A percentile compares a stretch with the other conserved stretches of the same genome.
Evolutionary conservation across 1,139 yeast species (phyloP).

Genomic region (Pichia sp.): DNA sequence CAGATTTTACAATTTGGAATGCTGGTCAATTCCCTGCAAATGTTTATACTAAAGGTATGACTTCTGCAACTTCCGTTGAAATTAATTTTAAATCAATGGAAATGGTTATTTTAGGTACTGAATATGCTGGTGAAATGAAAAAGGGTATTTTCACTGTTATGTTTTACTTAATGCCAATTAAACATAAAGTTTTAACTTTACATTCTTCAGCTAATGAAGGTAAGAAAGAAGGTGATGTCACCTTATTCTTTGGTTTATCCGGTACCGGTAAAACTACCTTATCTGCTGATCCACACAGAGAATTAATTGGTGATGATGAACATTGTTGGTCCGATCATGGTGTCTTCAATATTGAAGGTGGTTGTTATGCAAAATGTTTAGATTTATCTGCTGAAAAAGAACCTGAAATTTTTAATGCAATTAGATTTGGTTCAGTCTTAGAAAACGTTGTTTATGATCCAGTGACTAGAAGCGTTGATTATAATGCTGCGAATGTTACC

Average conservation of each 20-base stretch:
- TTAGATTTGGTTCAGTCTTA: slow-evolving; percentile 87
- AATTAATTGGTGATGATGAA: slow-evolving; percentile 96
- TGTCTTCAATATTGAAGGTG: slow-evolving; percentile 99
- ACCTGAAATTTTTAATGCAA: slow-evolving; percentile 95
- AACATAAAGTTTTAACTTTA: slow-evolving; percentile 83
- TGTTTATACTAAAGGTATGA: slow-evolving; percentile 95
- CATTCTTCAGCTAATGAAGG: slow-evolving; percentile 98
- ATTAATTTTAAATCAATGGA: slow-evolving; percentile 97
- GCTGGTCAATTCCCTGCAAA: slow-evolving; percentile 99
- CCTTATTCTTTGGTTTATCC: slow-evolving; percentile 92
- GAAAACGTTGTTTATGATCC: slow-evolving; percentile 92
- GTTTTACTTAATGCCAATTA: slow-evolving; percentile 98
- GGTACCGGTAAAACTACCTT: slow-evolving; percentile 99
- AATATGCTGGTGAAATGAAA: slow-evolving; percentile 99
- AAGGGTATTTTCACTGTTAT: slow-evolving; percentile 98
- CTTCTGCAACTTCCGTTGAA: slow-evolving; percentile 92
- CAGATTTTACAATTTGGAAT: slow-evolving; percentile 96
- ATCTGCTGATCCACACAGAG: slow-evolving; percentile 93
- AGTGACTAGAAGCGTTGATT: slow-evolving; percentile 75
- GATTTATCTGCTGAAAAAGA: slow-evolving; percentile 88
- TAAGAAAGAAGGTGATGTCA: slow-evolving; percentile 59
- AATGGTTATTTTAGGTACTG: slow-evolving; percentile 97
- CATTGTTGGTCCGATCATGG: slow-evolving; percentile 99
- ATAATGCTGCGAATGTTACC: slow-evolving; percentile 73
- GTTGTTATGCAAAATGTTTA: slow-evolving; percentile 97